Conservation (phyloP, 2,329 filamentous ascomycete species). For the Colletotrichum sp. region DNA sequence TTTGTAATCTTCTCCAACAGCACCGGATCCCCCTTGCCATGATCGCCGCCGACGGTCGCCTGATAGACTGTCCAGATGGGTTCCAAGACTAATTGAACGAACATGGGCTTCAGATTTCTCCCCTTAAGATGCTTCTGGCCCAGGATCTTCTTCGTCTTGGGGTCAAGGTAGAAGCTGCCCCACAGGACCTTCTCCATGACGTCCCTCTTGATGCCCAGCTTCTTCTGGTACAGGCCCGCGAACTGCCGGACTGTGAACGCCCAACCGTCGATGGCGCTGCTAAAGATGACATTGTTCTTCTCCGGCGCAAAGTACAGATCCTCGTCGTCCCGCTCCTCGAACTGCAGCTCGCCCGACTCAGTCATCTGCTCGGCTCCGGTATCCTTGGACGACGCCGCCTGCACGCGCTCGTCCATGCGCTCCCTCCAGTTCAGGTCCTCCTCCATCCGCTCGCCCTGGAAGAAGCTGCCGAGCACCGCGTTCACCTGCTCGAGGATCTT, state of each 20-base stretch:
- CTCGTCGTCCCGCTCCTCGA: conserved; percentile 92
- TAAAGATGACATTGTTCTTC: conserved; percentile 99
- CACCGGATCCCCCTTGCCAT: conserved; percentile 80
- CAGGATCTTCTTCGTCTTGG: conserved; percentile 94
- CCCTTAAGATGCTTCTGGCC: conserved; percentile 93
- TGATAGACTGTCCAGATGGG: conserved; percentile 96
- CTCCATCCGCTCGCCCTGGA: conserved; percentile 98
- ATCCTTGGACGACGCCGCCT: conserved; percentile 47
- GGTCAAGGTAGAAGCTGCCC: conserved; percentile 96
- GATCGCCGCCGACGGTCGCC: conserved; percentile 82
- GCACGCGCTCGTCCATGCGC: conserved; percentile 85
- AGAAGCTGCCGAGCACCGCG: conserved; percentile 95
- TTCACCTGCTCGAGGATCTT: conserved; percentile 96
- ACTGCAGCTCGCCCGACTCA: conserved; percentile 68
- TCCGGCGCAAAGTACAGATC: conserved; percentile 98
- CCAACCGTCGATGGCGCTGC: conserved; percentile 98
- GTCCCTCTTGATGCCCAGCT: conserved; percentile 90
- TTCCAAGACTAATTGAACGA: conserved; percentile 94
- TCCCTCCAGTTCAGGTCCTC: conserved; percentile 97
- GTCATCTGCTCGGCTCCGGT: conserved; percentile 46
- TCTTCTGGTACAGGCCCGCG: conserved; percentile 92
- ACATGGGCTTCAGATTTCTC: conserved; percentile 90
- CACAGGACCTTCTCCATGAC: conserved; percentile 92
- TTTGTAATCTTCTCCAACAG: conserved; percentile 95
- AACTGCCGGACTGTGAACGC: conserved; percentile 97